Base-by-base conservation (phyloP, 257 asterid species). In the Striga asiatica region DNA sequence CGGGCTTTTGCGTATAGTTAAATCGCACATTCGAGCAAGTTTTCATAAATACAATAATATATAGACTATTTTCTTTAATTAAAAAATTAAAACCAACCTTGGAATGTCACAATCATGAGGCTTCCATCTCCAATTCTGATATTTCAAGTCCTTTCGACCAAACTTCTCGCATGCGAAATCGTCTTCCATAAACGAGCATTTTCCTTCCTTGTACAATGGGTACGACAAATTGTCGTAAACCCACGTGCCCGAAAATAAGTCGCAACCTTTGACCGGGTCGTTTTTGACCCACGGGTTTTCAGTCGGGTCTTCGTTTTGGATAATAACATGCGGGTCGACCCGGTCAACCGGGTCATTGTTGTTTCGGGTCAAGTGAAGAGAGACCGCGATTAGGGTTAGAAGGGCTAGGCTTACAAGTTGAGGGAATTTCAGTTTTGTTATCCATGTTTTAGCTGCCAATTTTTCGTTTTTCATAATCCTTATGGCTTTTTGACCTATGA, bases 71-170 rank as follows among this genome's bases (percentile, higher is more conserved):
- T n/a, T n/a, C n/a, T n/a, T n/a, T n/a, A 5, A 32, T 32, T n/a
- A 32, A 32, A 32, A 6, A 6, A 6, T 32, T 12, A n/a, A n/a
- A n/a, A n/a, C n/a, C 13, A 10, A 82, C 97, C 95, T 81, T 14
- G 95, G 85, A 32, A 85, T 74, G 48, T 82, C 71, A 48, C 95
- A 85, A 0, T 68, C 59, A 58, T 71, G 77, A 48, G 95, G 91
- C 56, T 86, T 20, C 48, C 48, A 41, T 41, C 48, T 41, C 48
- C 48, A 41, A 16, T 41, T 41, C 8, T 41, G 48, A 41, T 41
- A 41, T 16, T 16, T 41, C 8, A 17, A 41, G 7, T 41, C 48
- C 6, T 41, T 41, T 17, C 94, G 67, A 3, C 95, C 95, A 19
- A 72, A 76, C 28, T 54, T 80, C 14, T 71, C 70, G 42, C 95